Conservation (phyloP, 2,329 filamentous ascomycete genomes). For the Penicillium frequentans region DNA sequence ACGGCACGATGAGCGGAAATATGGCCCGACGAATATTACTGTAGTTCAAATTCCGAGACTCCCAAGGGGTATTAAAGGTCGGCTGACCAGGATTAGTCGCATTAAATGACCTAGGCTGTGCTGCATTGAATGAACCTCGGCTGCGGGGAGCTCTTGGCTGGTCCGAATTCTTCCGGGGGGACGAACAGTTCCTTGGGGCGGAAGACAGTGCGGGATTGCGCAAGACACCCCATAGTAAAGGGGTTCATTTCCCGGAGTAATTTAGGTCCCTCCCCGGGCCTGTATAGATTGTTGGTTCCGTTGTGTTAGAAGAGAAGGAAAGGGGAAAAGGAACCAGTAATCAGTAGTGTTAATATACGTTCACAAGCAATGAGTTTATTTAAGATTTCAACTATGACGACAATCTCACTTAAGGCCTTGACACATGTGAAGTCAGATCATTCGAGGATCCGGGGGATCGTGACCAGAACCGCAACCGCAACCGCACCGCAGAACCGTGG, state of each 20-base stretch:
- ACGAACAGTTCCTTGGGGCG: conserved; percentile 2
- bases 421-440: conserved; percentile 25
- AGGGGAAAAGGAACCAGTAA: not conserved
- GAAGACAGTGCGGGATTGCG: conserved; percentile 1
- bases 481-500: conserved; percentile 3
- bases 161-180: conserved; percentile 21
- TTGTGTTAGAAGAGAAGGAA: not conserved
- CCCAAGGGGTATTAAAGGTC: not conserved
- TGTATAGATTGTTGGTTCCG: not conserved
- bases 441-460: conserved; percentile 15
- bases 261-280: not conserved
- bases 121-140: conserved; percentile 18
- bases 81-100: conserved; percentile 8
- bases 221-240: not conserved
- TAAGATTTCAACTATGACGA: conserved; percentile 17
- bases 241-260: conserved; percentile 13
- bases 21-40: not conserved
- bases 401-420: not conserved
- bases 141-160: conserved; percentile 18
- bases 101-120: conserved; percentile 13
- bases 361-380: conserved; percentile 10
- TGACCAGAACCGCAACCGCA: conserved; percentile 3
- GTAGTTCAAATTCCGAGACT: not conserved
- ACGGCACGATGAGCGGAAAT: not conserved
- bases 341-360: not conserved